Percentiles rank a stretch among this genome's conserved stretches.
These are phyloP conservation scores for Phytophthora citricola DNA, from an alignment of 352 stramenopile species.

Conservation along the genomic window DNA sequence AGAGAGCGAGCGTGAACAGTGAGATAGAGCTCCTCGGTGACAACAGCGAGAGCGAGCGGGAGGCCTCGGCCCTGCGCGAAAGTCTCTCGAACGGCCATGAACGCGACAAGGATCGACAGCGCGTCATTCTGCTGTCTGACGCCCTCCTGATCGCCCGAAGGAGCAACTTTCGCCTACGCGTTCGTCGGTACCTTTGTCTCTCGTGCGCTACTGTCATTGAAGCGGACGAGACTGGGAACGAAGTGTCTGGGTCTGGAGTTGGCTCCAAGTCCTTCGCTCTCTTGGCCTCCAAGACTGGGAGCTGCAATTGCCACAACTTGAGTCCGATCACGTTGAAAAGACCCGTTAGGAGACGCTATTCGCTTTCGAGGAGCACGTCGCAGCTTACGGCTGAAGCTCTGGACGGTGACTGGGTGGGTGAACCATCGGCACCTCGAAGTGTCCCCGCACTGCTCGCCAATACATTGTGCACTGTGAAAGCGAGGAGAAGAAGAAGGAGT, in stretches of 20 bases:
- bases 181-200: slow-evolving; percentile 67
- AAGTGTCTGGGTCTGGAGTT: neutral
- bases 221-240: slow-evolving; percentile 12
- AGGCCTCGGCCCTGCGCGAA: slow-evolving; percentile 26
- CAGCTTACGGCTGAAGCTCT: slow-evolving; percentile 10
- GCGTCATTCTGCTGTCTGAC: slow-evolving; percentile 71
- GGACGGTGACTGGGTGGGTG: neutral
- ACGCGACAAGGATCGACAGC: slow-evolving; percentile 40
- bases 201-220: slow-evolving; percentile 57
- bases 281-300: slow-evolving; percentile 53
- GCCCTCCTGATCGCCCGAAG: slow-evolving; percentile 70
- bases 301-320: slow-evolving; percentile 67
- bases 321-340: slow-evolving; percentile 49
- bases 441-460: slow-evolving; percentile 42
- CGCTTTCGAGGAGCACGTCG: slow-evolving; percentile 30
- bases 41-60: slow-evolving; percentile 16
- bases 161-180: slow-evolving; percentile 52
- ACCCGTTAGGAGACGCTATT: slow-evolving; percentile 37
- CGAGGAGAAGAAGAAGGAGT: slow-evolving; percentile 42
- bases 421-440: slow-evolving; percentile 20
- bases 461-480: slow-evolving; percentile 58
- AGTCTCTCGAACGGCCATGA: slow-evolving; percentile 30
- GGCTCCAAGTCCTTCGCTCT: slow-evolving; percentile 43
- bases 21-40: slow-evolving; percentile 27
- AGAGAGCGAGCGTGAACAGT: slow-evolving; percentile 24